Percentiles rank a stretch among this genome's conserved stretches.
Conservation (phyloP, 2,329 filamentous ascomycete species). For the Claviceps purpurea region DNA sequence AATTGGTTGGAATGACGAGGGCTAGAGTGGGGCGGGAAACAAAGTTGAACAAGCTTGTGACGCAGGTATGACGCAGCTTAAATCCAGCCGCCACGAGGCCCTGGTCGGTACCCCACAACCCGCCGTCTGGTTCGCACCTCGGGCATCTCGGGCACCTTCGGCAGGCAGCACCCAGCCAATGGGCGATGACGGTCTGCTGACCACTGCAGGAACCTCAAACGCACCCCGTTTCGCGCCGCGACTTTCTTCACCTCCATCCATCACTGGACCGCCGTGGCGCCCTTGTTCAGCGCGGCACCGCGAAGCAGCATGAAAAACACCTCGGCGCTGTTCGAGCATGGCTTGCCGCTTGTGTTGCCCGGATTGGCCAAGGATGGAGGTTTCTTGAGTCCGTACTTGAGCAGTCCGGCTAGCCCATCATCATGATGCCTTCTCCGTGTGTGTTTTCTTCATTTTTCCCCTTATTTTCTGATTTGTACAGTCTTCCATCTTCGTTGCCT, state of each 20-base stretch:
- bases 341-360: background rate
- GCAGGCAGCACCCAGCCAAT: background rate
- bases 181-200: background rate
- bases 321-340: no score
- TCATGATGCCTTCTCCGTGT: background rate
- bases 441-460: background rate
- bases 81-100: no score
- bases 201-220: slow-evolving; percentile 3
- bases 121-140: background rate
- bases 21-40: no score
- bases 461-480: background rate
- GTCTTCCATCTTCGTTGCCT: background rate
- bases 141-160: no score
- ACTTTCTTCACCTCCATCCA: background rate
- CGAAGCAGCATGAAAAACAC: no score
- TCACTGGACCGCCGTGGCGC: background rate
- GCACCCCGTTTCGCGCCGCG: slow-evolving; percentile 2
- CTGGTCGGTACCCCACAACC: background rate
- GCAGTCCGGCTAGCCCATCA: background rate
- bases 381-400: background rate
- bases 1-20: no score
- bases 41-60: no score
- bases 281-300: background rate
- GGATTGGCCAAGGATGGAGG: background rate
- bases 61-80: no score